Evolutionary conservation across 2,329 filamentous ascomycete species (phyloP).

Genomic region (Septoria linicola): DNA sequence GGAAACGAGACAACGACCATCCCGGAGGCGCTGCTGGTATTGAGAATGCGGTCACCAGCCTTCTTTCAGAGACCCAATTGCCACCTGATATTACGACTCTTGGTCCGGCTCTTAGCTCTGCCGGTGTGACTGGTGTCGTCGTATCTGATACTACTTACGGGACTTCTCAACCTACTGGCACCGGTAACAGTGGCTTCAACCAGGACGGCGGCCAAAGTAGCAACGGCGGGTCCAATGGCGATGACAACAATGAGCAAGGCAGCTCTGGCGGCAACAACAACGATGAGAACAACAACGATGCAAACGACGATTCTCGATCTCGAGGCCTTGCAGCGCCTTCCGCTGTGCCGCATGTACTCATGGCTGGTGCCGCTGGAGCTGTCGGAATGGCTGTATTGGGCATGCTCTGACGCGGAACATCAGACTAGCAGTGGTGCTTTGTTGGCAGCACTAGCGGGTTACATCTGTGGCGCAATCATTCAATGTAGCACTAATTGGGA

Average conservation of each 20-base stretch:
- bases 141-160: not conserved
- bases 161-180: slow-evolving; percentile 4
- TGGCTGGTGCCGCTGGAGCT: slow-evolving; percentile 13
- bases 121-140: slow-evolving; percentile 15
- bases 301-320: not conserved
- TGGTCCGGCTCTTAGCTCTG: slow-evolving; percentile 16
- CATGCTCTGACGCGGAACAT: too few species aligned
- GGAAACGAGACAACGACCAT: not conserved
- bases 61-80: slow-evolving; percentile 3
- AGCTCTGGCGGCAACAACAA: not conserved
- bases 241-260: not conserved
- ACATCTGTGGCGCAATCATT: too few species aligned
- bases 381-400: slow-evolving; percentile 12
- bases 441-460: too few species aligned
- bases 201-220: not conserved
- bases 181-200: slow-evolving; percentile 2
- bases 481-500: too few species aligned
- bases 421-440: too few species aligned
- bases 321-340: not conserved
- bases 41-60: slow-evolving; percentile 13
- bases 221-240: not conserved
- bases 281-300: not conserved
- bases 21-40: slow-evolving; percentile 11
- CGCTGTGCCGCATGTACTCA: slow-evolving; percentile 9
- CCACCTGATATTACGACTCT: slow-evolving; percentile 8